Base-by-base conservation (phyloP, 2,329 filamentous ascomycete species). In the Penicillium sp. region DNA sequence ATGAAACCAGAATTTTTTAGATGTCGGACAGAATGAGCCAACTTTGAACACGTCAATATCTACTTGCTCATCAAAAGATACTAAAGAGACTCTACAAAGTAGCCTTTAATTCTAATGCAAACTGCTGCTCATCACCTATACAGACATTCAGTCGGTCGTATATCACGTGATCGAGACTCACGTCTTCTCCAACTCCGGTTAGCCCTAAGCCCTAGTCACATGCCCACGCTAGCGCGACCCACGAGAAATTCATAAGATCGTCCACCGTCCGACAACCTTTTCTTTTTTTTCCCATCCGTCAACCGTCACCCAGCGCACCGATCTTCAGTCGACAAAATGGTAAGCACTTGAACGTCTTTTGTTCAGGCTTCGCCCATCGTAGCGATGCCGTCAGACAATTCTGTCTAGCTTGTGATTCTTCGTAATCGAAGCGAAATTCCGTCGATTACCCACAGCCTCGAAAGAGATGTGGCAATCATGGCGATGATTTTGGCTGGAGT, bases 261-360 rank as follows among this genome's bases (percentile, higher is more conserved):
- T 64, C 69, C 37, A 55, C 63, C 60, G 55, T 43, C 64, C 60
- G 64, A 26, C 38, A 8, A 37, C 35, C 30, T 33, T 48, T 69
- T 72, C 63, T 64, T 65, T 65, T 56, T 72, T 70, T 64, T 70
- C 67, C 68, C 69, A 63, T 70, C 68, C 73, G 77, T 75, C 77
- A 78, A 76, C 78, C 77, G 79, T 76, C 77, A 75, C 76, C 73
- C 78, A 80, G 76, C 79, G 75, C 76, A 77, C 77, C 80, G 79
- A 81, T 79, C 78, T 55, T 77, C 80, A 78, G 78, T 80, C 78
- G 81, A 81, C 80, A 78, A 81, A 79, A 87, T 87, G 85, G 85
- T 88, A 87, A 87, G 85, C 81, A 81, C 69, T 69, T 79, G 70
- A 81, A 71, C 78, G 73, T 80, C 79, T 74, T 76, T 30, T 66